phyloP scores from a whole-genome alignment of 2,329 filamentous ascomycete genomes.

The Knufia petricola region DNA sequence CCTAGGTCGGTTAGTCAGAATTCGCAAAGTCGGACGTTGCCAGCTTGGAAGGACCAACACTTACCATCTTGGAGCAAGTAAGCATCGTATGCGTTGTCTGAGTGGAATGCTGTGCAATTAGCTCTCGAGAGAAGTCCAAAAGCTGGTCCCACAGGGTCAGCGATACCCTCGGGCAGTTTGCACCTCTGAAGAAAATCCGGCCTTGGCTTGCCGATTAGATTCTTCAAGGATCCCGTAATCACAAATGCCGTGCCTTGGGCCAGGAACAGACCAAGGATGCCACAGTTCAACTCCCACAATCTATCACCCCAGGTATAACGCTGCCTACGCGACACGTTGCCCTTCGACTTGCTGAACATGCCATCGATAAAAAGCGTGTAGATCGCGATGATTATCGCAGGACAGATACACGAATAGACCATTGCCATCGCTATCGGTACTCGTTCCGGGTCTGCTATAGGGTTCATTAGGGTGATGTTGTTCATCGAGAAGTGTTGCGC shows the following conservation, averaged over 20 bases:
- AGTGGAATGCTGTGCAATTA: slow-evolving; percentile 47
- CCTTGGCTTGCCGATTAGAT: slow-evolving; percentile 49
- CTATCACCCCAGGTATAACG: slow-evolving; percentile 46
- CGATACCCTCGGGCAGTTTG: slow-evolving; percentile 30
- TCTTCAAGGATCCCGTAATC: slow-evolving; percentile 50
- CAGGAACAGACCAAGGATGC: slow-evolving; percentile 47
- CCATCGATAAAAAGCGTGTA: slow-evolving; percentile 52
- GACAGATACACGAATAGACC: slow-evolving; percentile 41
- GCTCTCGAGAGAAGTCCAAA: slow-evolving; percentile 38
- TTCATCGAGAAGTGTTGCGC: slow-evolving; percentile 49
- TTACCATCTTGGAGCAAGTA: slow-evolving; percentile 47
- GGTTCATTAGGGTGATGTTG: slow-evolving; percentile 50
- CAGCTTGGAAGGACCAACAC: slow-evolving; percentile 11
- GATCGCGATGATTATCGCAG: slow-evolving; percentile 42
- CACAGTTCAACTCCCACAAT: slow-evolving; percentile 54
- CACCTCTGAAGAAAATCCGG: slow-evolving; percentile 52
- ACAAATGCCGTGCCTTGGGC: slow-evolving; percentile 47
- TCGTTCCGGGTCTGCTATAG: slow-evolving; percentile 46
- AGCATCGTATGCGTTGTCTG: too few species aligned
- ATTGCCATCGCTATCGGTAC: slow-evolving; percentile 43
- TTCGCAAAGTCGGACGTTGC: too few species aligned
- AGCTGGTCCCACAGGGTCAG: slow-evolving; percentile 26
- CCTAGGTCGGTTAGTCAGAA: slow-evolving; percentile 10
- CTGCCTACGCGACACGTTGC: slow-evolving; percentile 28
- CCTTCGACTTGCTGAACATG: slow-evolving; percentile 43